Evolutionary conservation across 139 green algal species (phyloP).

Genomic region (Zygnema cylindricum): DNA sequence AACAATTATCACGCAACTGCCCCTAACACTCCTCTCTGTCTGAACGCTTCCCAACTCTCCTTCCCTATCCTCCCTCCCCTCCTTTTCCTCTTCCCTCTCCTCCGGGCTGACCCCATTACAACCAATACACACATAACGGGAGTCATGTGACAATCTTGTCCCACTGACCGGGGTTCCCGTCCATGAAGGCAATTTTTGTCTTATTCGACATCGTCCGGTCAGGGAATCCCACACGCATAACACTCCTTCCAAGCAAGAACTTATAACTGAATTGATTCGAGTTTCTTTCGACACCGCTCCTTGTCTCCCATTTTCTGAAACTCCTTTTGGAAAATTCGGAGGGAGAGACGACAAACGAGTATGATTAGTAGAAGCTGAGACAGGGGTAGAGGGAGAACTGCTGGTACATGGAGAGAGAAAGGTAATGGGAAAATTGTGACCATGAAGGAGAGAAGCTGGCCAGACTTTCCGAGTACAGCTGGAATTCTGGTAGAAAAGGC

Average conservation of each 20-base stretch:
- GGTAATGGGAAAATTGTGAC: conserved; percentile 26
- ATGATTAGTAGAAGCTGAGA: not conserved
- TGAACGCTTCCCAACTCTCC: not conserved
- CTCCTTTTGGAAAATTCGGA: not conserved
- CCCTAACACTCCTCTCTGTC: not conserved
- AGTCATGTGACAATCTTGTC: not conserved
- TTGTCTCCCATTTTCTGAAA: not conserved
- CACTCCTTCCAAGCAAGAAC: not conserved
- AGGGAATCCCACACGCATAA: conserved; percentile 34
- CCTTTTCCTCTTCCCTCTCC: not conserved
- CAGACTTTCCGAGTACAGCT: not conserved
- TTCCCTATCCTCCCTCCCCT: not conserved
- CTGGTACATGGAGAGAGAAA: conserved; percentile 17
- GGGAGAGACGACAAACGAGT: not conserved
- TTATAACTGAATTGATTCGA: not conserved
- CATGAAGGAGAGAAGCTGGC: conserved; percentile 23
- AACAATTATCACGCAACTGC: not conserved
- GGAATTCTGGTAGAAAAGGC: not conserved
- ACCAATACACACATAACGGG: not conserved
- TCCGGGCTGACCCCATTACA: not conserved
- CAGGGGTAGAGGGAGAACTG: not conserved
- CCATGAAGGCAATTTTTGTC: conserved; percentile 25
- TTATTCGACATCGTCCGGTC: conserved; percentile 17
- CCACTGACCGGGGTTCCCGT: conserved; percentile 12
- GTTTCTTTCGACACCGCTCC: no score